phyloP scores from a whole-genome alignment of 164 flowering plant genomes.

The Cinnamomum chago region DNA sequence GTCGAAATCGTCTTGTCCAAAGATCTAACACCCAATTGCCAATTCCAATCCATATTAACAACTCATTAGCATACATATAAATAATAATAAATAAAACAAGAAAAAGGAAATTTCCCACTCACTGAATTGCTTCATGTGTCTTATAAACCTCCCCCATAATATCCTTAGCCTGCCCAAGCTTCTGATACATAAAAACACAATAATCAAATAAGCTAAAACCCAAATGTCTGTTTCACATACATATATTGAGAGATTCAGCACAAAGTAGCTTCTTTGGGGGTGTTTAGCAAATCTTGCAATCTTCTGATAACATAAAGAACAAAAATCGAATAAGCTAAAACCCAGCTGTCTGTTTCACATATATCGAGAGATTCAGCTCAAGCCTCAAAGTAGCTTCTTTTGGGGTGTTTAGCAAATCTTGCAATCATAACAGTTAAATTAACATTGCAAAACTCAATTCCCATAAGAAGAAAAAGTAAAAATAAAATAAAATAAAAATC shows the following conservation, averaged over 20 bases:
- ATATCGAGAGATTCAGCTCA: not conserved
- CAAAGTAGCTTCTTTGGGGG: not conserved
- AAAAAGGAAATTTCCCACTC: constrained; percentile 24
- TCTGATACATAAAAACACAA: constrained; percentile 1
- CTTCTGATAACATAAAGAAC: no score
- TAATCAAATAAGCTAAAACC: no score
- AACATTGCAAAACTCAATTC: no score
- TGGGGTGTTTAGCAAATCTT: no score
- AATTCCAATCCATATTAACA: constrained; percentile 6
- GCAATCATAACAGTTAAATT: no score
- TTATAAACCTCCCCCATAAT: constrained; percentile 66
- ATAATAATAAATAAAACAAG: not conserved
- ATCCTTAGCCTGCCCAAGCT: constrained; percentile 27
- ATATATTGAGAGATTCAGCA: not conserved
- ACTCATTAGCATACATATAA: not conserved
- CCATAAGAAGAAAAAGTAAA: not conserved
- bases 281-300: no score
- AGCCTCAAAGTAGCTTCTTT: not conserved
- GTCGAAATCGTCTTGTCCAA: constrained; percentile 69
- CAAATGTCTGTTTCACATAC: no score
- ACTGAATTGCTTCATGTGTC: constrained; percentile 87
- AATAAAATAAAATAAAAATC: not conserved
- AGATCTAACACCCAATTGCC: constrained; percentile 34
- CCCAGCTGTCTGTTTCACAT: no score
- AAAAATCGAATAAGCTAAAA: no score